phyloP scores from a whole-genome alignment of 345 rosid species.

The Rhizophora apiculata region DNA sequence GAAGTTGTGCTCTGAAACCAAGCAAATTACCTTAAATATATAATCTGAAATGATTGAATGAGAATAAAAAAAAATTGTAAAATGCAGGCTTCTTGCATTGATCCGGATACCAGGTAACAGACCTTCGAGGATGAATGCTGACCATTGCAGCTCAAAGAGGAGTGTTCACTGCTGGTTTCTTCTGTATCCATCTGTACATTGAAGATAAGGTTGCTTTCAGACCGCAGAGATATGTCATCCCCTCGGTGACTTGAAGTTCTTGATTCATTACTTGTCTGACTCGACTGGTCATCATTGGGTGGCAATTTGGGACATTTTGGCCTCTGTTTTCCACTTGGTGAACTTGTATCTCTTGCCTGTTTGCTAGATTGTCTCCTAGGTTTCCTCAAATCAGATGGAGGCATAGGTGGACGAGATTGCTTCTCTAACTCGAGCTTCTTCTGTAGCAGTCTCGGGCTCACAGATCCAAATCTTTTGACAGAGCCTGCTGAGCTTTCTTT shows the following conservation, averaged over 20 bases:
- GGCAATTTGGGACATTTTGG: slow-evolving; percentile 41
- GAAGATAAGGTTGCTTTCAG: slow-evolving; percentile 42
- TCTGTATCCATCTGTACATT: slow-evolving; percentile 37
- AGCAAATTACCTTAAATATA: slow-evolving; percentile 14
- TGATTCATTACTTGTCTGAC: slow-evolving; percentile 72
- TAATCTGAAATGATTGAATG: slow-evolving; percentile 9
- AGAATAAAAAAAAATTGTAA: slow-evolving; percentile 5
- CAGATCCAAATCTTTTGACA: slow-evolving; percentile 56
- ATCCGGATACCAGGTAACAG: slow-evolving; percentile 37
- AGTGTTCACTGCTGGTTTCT: slow-evolving; percentile 32
- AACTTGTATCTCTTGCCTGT: slow-evolving; percentile 45
- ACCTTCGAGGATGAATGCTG: slow-evolving; percentile 42
- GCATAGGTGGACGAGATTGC: slow-evolving; percentile 80
- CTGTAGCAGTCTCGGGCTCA: slow-evolving; percentile 80
- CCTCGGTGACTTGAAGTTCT: slow-evolving; percentile 56
- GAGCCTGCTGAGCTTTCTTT: slow-evolving; percentile 45
- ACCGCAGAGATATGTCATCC: slow-evolving; percentile 53
- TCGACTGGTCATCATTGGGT: slow-evolving; percentile 63
- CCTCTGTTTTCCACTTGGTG: slow-evolving; percentile 59
- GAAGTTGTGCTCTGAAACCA: slow-evolving; percentile 46
- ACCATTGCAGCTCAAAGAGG: slow-evolving; percentile 30
- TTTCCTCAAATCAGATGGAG: slow-evolving; percentile 64
- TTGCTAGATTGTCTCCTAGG: slow-evolving; percentile 47
- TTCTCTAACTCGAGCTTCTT: slow-evolving; percentile 66
- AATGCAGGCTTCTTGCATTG: slow-evolving; percentile 49